Base-by-base conservation (phyloP, 129 eudicot genomes). In the Solidago caesia region DNA sequence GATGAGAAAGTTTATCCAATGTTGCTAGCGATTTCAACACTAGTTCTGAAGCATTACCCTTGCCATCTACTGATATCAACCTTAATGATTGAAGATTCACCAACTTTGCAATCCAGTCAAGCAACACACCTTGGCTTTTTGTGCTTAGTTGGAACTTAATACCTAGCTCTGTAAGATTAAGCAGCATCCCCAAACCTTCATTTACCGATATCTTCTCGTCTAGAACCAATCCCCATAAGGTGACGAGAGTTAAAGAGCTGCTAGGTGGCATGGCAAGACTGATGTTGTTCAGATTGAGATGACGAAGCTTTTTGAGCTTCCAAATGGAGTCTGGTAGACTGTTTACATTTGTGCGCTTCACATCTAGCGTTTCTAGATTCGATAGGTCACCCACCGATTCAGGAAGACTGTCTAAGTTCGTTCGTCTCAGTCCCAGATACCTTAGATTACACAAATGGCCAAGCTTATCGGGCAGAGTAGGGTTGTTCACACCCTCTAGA, bases 351-450 rank as follows among this genome's bases (percentile, higher is more conserved):
- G 94, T 88, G 76, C 73, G 83, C 88, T 88, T 88, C 49, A 88
- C 69, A 71, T 88, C 95, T 71, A 88, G 70, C 0, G 90, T 88
- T 74, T 85, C 95, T 12, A 88, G 84, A 67, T 77, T 61, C 2
- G 67, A 56, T 46, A 88, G 57, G 15, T 81, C 79, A 6, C 87
- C 90, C 0, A 88, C 83, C 4, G 95, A 85, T 79, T 65, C 16
- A 15, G 91, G 95, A 48, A 85, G 83, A 41, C 33, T 56, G 53
- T 85, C 88, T 72, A 86, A 74, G 79, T 69, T 79, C 2, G 91
- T 85, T 82, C 88, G 67, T 67, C 90, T 81, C 42, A 88, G 73
- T 46, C 95, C 90, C 76, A 88, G 59, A 67, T 88, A 88, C 78
- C 88, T 83, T 53, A 88, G 64, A 43, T 78, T 85, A 74, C 76